Base-by-base conservation (phyloP, 2,329 filamentous ascomycete species). In the Arthrobotrys sphaeroides region DNA sequence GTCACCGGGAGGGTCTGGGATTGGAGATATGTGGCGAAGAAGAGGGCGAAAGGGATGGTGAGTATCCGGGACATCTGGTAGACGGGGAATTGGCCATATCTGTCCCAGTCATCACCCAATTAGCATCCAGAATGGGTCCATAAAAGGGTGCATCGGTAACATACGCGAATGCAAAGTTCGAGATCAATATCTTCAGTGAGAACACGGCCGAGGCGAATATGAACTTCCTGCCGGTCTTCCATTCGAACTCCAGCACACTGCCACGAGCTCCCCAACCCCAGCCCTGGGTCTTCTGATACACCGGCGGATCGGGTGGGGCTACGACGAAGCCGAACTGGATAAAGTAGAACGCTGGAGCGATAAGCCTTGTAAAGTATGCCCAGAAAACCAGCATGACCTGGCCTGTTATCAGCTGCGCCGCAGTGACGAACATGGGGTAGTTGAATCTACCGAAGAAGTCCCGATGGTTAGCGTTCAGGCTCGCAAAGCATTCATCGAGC, bases 81-180 rank as follows among this genome's bases (percentile, higher is more conserved):
- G 61, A 86, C 85, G 20, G 85, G 83, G 10, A 86, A 83, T 59
- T 84, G 83, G 12, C 85, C 84, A 75, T 87, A 87, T 64, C 84
- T 85, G 49, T 42, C 42, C 26, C 3, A 20, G 20, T 18, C 16
- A 28, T 64, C 36, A 65, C 18, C 55, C 26, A 51, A 65, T 47
- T 33, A 55, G 28, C 45, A 42, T 57, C 16, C 24, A 16, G 49
- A 28, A 42, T 20, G 2, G 13, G n/a, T 9, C 22, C 36, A 38
- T 42, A 10, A 9, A 5, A n/a, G 28, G 13, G 16, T 12, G n/a
- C n/a, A n/a, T n/a, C n/a, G 53, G 13, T 59, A 12, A 76, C 83
- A 73, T 82, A 85, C 83, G 85, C 85, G 77, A 86, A 87, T 2
- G 85, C 86, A 65, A 87, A 83, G 79, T 87, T 87, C 77, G 85